Percentiles rank a stretch among this genome's conserved stretches.
Evolutionary conservation across 2,329 filamentous ascomycete species (phyloP).

Genomic region (Aspergillus jensenii): DNA sequence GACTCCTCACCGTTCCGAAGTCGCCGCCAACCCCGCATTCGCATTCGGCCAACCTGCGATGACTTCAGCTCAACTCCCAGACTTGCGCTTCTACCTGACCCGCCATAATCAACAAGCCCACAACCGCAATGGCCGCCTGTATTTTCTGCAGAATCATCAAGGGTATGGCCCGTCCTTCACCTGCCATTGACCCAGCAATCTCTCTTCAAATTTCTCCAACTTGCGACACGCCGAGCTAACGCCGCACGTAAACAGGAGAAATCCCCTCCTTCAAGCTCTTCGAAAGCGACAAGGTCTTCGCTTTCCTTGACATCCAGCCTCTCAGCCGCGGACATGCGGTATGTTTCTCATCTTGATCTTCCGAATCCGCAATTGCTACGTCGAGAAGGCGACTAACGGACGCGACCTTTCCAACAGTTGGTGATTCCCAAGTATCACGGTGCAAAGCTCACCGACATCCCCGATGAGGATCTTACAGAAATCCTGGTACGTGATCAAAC

Average conservation of each 20-base stretch:
- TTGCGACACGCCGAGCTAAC: neutral
- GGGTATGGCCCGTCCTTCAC: conserved; percentile 52
- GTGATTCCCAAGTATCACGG: conserved; percentile 96
- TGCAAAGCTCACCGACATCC: conserved; percentile 86
- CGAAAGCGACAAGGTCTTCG: conserved; percentile 88
- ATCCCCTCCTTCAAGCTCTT: conserved; percentile 97
- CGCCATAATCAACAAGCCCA: neutral
- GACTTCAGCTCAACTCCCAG: conserved; percentile 12
- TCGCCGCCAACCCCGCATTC: conserved; percentile 21
- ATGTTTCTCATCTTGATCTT: conserved; percentile 35
- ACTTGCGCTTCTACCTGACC: neutral
- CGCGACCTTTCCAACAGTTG: conserved; percentile 58
- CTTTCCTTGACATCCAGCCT: conserved; percentile 95
- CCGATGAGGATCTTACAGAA: conserved; percentile 81
- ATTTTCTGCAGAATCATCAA: conserved; percentile 99
- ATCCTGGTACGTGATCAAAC: conserved; percentile 63
- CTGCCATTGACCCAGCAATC: neutral
- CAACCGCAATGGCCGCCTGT: conserved; percentile 52
- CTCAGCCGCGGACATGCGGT: conserved; percentile 87
- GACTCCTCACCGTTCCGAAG: conserved; percentile 29
- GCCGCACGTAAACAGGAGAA: conserved; percentile 63
- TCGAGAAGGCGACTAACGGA: conserved; percentile 7
- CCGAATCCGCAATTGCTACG: neutral
- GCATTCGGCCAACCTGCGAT: neutral
- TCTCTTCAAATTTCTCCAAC: neutral